Evolutionary conservation across 2,329 filamentous ascomycete genomes (phyloP).

Genomic region (Monilinia fructigena): DNA sequence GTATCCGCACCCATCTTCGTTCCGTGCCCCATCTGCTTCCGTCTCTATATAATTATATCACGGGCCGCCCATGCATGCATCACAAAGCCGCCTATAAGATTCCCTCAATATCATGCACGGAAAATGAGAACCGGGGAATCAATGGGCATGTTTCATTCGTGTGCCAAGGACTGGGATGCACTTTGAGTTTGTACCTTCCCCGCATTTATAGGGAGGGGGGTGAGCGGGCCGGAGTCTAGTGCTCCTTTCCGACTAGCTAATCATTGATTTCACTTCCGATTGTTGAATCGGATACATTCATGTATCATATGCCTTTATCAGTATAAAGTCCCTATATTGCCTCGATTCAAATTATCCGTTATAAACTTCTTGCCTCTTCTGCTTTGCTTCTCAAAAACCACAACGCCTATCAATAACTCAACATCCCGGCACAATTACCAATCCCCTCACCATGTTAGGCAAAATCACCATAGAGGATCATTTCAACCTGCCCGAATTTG

Average conservation of each 20-base stretch:
- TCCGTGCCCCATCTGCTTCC: background rate
- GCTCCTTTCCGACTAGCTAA: too few relatives aligned
- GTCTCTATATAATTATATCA: background rate
- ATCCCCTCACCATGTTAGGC: background rate
- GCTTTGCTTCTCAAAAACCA: background rate
- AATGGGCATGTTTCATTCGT: background rate
- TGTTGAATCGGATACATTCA: background rate
- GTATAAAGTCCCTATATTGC: background rate
- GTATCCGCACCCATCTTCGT: background rate
- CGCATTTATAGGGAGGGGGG: background rate
- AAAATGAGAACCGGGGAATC: background rate
- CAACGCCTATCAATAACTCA: background rate
- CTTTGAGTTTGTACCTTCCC: background rate
- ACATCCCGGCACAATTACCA: background rate
- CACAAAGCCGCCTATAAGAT: background rate
- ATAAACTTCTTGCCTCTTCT: too few relatives aligned
- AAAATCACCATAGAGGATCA: slow-evolving; percentile 19
- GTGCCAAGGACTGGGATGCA: background rate
- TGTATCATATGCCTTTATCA: background rate
- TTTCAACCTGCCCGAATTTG: slow-evolving; percentile 40
- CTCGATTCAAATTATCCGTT: background rate
- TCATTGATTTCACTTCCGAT: background rate
- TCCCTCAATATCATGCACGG: background rate
- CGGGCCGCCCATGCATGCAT: background rate
- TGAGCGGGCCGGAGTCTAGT: slow-evolving; percentile 1